A percentile compares a stretch with the other conserved stretches of the same genome.
These are phyloP conservation scores for Termitomyces sp. DNA, from an alignment of 1,284 basidiomycete genomes.

Conservation along the genomic window DNA sequence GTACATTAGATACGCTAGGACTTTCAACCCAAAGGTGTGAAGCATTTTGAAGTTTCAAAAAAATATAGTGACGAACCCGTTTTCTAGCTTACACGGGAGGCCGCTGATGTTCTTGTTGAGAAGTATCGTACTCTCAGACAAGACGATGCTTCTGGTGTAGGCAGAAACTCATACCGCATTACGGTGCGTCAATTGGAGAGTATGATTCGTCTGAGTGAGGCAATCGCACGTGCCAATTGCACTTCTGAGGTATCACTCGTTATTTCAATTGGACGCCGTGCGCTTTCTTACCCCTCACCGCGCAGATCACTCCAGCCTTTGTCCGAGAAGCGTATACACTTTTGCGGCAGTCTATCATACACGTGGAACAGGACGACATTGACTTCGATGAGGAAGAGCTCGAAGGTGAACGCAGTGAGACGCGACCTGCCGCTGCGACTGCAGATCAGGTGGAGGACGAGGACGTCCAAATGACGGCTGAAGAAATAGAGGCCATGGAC, in stretches of 20 bases:
- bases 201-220: conserved; percentile 96
- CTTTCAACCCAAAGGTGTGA: conserved; percentile 90
- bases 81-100: conserved; percentile 81
- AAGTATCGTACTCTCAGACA: conserved; percentile 92
- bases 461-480: conserved; percentile 63
- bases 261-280: neutral
- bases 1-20: conserved; percentile 95
- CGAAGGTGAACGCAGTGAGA: conserved; percentile 45
- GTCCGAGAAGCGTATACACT: conserved; percentile 95
- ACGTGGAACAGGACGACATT: conserved; percentile 98
- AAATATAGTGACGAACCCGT: neutral
- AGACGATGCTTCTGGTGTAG: conserved; percentile 86
- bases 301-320: conserved; percentile 84
- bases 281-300: neutral
- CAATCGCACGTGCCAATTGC: conserved; percentile 96
- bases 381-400: conserved; percentile 94
- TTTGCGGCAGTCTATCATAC: conserved; percentile 95
- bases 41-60: neutral
- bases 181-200: conserved; percentile 95
- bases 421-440: conserved; percentile 24
- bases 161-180: conserved; percentile 91
- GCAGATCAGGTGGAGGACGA: conserved; percentile 48
- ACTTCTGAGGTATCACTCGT: conserved; percentile 64
- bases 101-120: conserved; percentile 90
- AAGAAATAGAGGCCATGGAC: conserved; percentile 53